Evolutionary conservation across 768 basidiomycete genomes (phyloP), one percentile per base, ranked within the genome.

Genomic region (Suillus subluteus): DNA sequence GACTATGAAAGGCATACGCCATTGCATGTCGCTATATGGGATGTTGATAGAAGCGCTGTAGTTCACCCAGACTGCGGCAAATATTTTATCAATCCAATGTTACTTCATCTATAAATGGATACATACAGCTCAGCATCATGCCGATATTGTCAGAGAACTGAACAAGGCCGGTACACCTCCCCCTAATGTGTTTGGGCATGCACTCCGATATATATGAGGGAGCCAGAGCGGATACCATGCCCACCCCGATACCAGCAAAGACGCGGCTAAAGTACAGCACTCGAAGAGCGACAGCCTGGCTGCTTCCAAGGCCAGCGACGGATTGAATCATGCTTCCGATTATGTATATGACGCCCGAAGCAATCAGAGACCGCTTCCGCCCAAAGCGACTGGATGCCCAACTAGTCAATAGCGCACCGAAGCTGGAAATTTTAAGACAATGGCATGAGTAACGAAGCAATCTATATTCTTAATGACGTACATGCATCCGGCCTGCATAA

Each of bases 191-290:
- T 63, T 70, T 77, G 1, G 82, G 83, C 13, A 78, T 78, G 61
- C 77, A 82, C 71, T 84, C 83, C 3, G 82, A 83, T 9, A 83
- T 79, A 64, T 84, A 84, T 4, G 80, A 75, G 21, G 83, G 83
- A 2, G 82, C 81, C 7, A 84, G 72, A 1, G 81, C 81, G 7
- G 79, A 79, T 4, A 82, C 79, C 80, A 82, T 82, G 6, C 86
- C 85, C 43, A 87, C 84, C 1, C 87, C 87, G 59, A 87, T 76
- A 8, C 88, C 88, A 11, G 83, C 80, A 0, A 89, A 69, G 74
- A 88, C 87, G 16, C 85, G 79, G 48, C 80, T 77, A 71, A 80
- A 80, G 68, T 80, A 82, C 15, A 82, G 72, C 13, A 81, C 75
- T 15, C 73, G 69, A 26, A 81, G 71, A 30, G 71, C 79, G 13